phyloP scores from a whole-genome alignment of 164 flowering plant species.

The Pachysandra terminalis region DNA sequence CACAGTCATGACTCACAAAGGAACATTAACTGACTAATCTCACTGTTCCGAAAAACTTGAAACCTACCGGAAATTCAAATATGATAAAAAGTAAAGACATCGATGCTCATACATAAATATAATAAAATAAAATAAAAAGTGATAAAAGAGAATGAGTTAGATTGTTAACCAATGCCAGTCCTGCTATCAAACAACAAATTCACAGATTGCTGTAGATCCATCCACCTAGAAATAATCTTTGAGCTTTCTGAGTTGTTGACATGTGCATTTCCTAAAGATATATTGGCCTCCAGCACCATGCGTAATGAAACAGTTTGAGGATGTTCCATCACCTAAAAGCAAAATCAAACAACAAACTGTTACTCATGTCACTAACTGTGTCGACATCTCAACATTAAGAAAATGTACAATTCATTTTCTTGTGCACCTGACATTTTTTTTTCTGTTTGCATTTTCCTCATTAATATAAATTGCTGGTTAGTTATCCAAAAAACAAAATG shows the following conservation, averaged over 20 bases:
- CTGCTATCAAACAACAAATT: conserved; percentile 69
- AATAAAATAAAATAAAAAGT: background rate
- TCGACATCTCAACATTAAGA: too few relatives aligned
- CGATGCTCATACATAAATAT: background rate
- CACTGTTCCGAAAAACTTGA: background rate
- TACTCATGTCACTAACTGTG: background rate
- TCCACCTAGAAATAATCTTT: conserved; percentile 48
- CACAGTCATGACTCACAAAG: too few relatives aligned
- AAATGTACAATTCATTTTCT: too few relatives aligned
- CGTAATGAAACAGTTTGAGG: conserved; percentile 64
- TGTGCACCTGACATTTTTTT: too few relatives aligned
- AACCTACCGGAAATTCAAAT: background rate
- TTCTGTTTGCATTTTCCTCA: too few relatives aligned
- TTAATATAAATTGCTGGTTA: too few relatives aligned
- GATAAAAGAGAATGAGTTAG: background rate
- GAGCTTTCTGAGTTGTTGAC: conserved; percentile 29
- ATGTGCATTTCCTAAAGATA: conserved; percentile 49
- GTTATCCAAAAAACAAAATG: too few relatives aligned
- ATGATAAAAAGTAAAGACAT: background rate
- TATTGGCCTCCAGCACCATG: conserved; percentile 58
- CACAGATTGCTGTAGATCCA: conserved; percentile 69
- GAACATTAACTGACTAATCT: background rate
- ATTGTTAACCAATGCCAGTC: conserved; percentile 44
- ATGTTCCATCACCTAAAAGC: conserved; percentile 70
- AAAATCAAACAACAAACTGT: background rate